These are phyloP conservation scores for Elsinoe fawcettii DNA, from an alignment of 2,329 filamentous ascomycete genomes.

Conservation along the genomic window DNA sequence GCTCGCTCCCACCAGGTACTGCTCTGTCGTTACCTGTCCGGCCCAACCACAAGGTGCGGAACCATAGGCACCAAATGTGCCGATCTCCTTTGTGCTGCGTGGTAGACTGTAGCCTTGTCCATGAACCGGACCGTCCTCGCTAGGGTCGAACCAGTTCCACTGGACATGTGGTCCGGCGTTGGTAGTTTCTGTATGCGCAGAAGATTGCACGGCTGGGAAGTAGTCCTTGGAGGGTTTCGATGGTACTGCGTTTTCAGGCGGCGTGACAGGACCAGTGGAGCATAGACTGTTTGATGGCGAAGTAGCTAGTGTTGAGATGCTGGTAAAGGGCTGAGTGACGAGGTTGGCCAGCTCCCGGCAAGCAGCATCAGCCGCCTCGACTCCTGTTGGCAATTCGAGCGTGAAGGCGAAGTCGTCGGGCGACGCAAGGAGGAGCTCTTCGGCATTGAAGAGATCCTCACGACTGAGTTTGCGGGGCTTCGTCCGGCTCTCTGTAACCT, in stretches of 20 bases:
- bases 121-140: not conserved
- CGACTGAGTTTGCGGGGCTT: not conserved
- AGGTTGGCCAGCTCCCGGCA: not conserved
- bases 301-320: not conserved
- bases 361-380: not conserved
- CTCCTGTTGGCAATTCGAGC: not conserved
- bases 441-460: not conserved
- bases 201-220: not conserved
- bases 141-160: not conserved
- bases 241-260: not conserved
- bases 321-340: not conserved
- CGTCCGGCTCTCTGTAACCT: not conserved
- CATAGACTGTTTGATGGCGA: not conserved
- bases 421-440: not conserved
- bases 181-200: not conserved
- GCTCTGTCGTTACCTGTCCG: too few relatives aligned
- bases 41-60: too few relatives aligned
- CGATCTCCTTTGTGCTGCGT: too few relatives aligned
- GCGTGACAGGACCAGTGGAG: not conserved
- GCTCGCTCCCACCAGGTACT: too few relatives aligned
- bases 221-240: not conserved
- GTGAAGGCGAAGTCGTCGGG: not conserved
- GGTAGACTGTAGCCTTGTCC: too few relatives aligned
- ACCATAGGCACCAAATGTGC: too few relatives aligned
- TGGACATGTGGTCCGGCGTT: not conserved